These are phyloP conservation scores for Monosporascus cannonballus DNA, from an alignment of 2,329 filamentous ascomycete genomes.

Conservation along the genomic window DNA sequence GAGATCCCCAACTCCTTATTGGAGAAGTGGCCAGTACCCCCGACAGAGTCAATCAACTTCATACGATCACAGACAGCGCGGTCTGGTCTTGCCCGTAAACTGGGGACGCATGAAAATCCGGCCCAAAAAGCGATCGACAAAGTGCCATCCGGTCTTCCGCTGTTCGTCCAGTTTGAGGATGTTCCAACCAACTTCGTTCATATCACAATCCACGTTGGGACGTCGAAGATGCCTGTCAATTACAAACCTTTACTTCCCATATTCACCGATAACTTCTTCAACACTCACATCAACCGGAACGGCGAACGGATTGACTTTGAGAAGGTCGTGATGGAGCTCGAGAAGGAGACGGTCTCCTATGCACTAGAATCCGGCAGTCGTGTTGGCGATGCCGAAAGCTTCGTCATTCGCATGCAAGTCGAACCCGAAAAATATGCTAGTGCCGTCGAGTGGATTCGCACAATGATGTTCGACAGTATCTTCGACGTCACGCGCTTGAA, in stretches of 20 bases:
- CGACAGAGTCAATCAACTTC: constrained; percentile 89
- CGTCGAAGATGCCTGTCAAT: constrained; percentile 68
- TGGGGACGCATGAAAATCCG: constrained; percentile 61
- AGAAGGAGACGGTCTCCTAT: constrained; percentile 86
- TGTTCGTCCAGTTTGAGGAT: constrained; percentile 97
- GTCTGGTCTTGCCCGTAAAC: constrained; percentile 67
- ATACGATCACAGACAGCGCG: constrained; percentile 82
- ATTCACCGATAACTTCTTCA: constrained; percentile 92
- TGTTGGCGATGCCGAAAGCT: constrained; percentile 73
- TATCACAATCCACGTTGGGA: constrained; percentile 74
- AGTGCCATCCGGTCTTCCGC: constrained; percentile 54
- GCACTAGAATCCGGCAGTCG: constrained; percentile 60
- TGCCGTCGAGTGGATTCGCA: constrained; percentile 76
- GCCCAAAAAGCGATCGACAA: constrained; percentile 73
- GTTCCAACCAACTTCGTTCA: constrained; percentile 91
- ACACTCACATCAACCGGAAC: constrained; percentile 73
- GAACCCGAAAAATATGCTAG: constrained; percentile 83
- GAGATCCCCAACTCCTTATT: constrained; percentile 80
- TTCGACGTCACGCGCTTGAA: constrained; percentile 68
- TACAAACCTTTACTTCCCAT: constrained; percentile 78
- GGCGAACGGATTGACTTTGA: constrained; percentile 80
- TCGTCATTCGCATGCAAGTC: constrained; percentile 76
- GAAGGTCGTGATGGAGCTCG: constrained; percentile 83
- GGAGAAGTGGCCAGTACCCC: constrained; percentile 73
- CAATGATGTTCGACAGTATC: constrained; percentile 80